Conservation (phyloP, 805 yeast genomes). For the Candida boidinii region DNA sequence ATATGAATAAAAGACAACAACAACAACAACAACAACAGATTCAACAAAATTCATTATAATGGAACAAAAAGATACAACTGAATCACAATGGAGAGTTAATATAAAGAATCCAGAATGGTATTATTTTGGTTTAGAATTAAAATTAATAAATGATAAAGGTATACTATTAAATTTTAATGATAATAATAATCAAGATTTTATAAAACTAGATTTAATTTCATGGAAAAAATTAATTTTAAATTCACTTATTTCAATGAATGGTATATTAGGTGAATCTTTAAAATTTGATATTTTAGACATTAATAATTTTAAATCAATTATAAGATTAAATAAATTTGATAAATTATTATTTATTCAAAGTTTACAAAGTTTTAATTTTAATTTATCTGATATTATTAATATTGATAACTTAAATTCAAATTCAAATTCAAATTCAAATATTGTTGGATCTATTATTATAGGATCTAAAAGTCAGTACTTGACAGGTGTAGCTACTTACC, state of each 20-base stretch:
- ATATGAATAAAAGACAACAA: too few relatives aligned
- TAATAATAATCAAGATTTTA: background rate
- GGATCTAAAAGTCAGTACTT: slow-evolving; percentile 12
- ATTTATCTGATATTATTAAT: slow-evolving; percentile 5
- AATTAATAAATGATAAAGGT: too few relatives aligned
- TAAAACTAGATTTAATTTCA: slow-evolving; percentile 10
- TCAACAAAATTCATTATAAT: too few relatives aligned
- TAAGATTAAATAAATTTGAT: slow-evolving; percentile 17
- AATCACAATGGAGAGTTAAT: slow-evolving; percentile 5
- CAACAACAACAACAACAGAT: too few relatives aligned
- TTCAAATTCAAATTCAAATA: background rate
- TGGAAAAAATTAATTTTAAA: slow-evolving; percentile 18
- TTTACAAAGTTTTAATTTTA: slow-evolving; percentile 8
- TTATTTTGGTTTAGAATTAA: slow-evolving; percentile 9
- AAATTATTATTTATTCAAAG: slow-evolving; percentile 10
- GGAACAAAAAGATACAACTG: too few relatives aligned
- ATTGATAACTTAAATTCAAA: background rate
- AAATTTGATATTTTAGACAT: slow-evolving; percentile 17
- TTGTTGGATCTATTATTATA: slow-evolving; percentile 7
- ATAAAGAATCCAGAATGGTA: slow-evolving; percentile 8
- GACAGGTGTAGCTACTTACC: slow-evolving; percentile 10
- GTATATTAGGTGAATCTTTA: slow-evolving; percentile 18
- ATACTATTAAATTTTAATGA: slow-evolving; percentile 1
- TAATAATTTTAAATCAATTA: slow-evolving; percentile 4
- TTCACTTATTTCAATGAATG: slow-evolving; percentile 16